phyloP scores from a whole-genome alignment of 805 yeast species.

The Starmerella bombicola region DNA sequence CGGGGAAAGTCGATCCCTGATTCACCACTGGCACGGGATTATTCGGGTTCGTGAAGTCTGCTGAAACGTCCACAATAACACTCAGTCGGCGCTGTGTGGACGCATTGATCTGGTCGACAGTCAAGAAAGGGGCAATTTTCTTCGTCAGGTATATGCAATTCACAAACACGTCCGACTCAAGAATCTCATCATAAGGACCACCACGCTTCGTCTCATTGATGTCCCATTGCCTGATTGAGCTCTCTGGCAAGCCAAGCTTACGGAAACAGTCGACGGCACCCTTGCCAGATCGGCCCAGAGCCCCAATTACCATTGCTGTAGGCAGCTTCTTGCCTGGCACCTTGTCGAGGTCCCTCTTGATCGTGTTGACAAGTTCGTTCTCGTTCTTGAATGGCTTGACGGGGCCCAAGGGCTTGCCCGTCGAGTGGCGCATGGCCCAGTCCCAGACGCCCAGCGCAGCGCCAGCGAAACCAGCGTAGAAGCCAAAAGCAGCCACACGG shows the following conservation, averaged over 20 bases:
- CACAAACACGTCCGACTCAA: conserved; percentile 74
- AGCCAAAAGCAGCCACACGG: conserved; percentile 99
- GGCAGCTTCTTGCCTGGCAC: conserved; percentile 42
- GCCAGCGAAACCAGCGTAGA: conserved; percentile 99
- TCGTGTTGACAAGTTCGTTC: conserved; percentile 55
- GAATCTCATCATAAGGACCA: conserved; percentile 93
- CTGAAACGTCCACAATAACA: conserved; percentile 93
- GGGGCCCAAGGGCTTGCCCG: conserved; percentile 56
- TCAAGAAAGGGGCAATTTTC: conserved; percentile 88
- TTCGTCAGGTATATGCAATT: conserved; percentile 90
- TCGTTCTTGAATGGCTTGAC: conserved; percentile 78
- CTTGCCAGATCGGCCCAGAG: conserved; percentile 95
- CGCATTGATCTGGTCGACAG: conserved; percentile 51
- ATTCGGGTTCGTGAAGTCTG: conserved; percentile 97
- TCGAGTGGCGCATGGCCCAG: conserved; percentile 81
- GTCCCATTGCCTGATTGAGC: conserved; percentile 83
- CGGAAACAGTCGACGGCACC: conserved; percentile 83
- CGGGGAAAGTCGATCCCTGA: conserved; percentile 76
- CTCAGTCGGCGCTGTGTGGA: conserved; percentile 57
- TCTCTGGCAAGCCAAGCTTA: conserved; percentile 79
- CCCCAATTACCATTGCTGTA: conserved; percentile 82
- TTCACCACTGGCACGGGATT: conserved; percentile 93
- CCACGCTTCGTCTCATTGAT: conserved; percentile 93
- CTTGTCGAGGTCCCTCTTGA: conserved; percentile 47
- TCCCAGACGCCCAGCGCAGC: conserved; percentile 92